A percentile compares a stretch with the other conserved stretches of the same genome.
phyloP scores from a whole-genome alignment of 257 asterid genomes.

The Agastache rugosa region DNA sequence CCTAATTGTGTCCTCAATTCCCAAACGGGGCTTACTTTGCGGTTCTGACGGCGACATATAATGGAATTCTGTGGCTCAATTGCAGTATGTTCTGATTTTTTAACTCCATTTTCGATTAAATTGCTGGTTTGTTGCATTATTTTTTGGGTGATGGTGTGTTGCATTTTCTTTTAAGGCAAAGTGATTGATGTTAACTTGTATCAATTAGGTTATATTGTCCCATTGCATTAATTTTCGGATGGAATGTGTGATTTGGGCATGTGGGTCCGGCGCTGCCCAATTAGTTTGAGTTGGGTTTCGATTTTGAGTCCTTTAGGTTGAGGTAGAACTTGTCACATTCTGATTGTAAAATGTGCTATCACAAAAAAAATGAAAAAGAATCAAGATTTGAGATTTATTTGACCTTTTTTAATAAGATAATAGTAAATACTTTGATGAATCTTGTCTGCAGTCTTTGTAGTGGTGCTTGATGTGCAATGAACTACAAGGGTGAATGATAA shows the following conservation, averaged over 20 bases:
- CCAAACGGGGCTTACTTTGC: not conserved
- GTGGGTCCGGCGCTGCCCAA: not conserved
- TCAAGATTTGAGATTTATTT: not conserved
- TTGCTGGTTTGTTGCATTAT: not conserved
- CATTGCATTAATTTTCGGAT: not conserved
- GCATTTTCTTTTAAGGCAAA: not conserved
- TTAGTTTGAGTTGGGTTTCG: not conserved
- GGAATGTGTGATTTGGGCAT: not conserved
- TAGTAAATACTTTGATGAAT: not conserved
- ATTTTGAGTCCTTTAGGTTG: not conserved
- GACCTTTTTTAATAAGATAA: not conserved
- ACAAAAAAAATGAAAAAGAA: no score
- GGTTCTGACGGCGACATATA: not conserved
- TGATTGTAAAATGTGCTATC: not conserved
- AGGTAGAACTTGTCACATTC: not conserved
- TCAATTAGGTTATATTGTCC: not conserved
- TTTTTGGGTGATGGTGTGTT: not conserved
- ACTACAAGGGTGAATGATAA: not conserved
- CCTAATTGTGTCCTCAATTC: slow-evolving; percentile 6
- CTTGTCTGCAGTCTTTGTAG: not conserved
- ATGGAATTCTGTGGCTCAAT: not conserved
- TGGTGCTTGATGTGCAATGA: not conserved
- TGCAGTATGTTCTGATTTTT: not conserved
- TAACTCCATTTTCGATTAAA: not conserved
- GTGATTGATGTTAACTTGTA: not conserved